phyloP scores from a whole-genome alignment of 2,329 filamentous ascomycete species.

The Rachicladosporium sp. region DNA sequence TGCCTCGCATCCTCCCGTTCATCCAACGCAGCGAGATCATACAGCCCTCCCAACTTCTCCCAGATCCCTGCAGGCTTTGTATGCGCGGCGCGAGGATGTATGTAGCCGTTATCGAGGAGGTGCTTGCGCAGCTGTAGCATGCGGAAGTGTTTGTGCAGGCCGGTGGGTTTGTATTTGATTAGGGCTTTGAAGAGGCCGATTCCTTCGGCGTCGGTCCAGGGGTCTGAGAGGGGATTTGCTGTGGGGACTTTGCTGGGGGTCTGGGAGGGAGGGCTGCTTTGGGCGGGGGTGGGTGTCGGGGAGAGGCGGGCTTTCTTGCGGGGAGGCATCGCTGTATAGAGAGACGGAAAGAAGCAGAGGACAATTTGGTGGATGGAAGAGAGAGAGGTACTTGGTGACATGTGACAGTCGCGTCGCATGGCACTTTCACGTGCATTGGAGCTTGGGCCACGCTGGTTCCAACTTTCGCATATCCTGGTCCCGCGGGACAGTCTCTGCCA shows the following conservation, averaged over 20 bases:
- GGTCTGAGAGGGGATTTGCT: constrained; percentile 46
- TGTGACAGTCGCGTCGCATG: no score
- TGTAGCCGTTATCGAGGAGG: constrained; percentile 22
- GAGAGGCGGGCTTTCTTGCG: constrained; percentile 52
- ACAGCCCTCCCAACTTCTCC: constrained; percentile 71
- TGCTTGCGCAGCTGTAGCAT: constrained; percentile 59
- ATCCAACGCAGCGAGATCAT: constrained; percentile 76
- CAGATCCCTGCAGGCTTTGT: constrained; percentile 86
- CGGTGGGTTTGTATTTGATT: constrained; percentile 92
- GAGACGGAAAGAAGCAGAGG: no score
- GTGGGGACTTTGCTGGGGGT: constrained; percentile 30
- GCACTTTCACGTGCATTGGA: no score
- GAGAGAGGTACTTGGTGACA: no score
- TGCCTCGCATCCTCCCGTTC: constrained; percentile 59
- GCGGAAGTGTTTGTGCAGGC: constrained; percentile 87
- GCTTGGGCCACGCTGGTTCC: no score
- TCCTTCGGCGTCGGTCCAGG: constrained; percentile 93
- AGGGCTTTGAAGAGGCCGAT: constrained; percentile 86
- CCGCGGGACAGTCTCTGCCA: no score
- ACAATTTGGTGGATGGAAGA: no score
- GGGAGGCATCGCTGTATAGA: constrained; percentile 58
- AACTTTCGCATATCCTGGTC: no score
- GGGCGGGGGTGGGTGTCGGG: constrained; percentile 44
- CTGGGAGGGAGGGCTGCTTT: constrained; percentile 24
- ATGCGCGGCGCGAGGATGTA: constrained; percentile 38